Conservation (phyloP, 2,329 filamentous ascomycete genomes). For the Macrophomina pseudophaseolina region DNA sequence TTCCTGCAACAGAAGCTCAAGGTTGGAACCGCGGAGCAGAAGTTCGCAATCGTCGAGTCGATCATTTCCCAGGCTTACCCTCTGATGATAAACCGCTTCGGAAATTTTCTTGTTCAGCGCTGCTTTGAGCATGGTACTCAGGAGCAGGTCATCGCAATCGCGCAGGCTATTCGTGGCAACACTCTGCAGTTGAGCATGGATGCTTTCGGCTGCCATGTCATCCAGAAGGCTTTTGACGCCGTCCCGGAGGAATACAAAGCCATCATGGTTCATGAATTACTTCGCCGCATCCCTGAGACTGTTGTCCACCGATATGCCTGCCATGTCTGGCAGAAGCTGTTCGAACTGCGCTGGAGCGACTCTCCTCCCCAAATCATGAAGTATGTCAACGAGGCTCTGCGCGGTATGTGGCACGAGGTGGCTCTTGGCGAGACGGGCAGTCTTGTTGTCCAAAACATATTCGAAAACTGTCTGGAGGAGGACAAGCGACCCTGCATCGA, state of each 20-base stretch:
- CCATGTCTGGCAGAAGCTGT: conserved; percentile 99
- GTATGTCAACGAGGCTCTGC: conserved; percentile 92
- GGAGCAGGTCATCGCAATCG: conserved; percentile 93
- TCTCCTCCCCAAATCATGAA: conserved; percentile 98
- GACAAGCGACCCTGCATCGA: conserved; percentile 99
- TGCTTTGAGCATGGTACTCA: conserved; percentile 98
- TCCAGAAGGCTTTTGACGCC: conserved; percentile 98
- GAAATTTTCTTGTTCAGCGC: conserved; percentile 96
- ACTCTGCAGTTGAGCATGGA: conserved; percentile 97
- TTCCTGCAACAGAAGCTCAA: conserved; percentile 99
- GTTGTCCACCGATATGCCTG: conserved; percentile 98
- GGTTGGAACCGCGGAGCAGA: conserved; percentile 91
- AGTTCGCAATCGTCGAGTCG: conserved; percentile 94
- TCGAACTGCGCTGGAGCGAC: conserved; percentile 94
- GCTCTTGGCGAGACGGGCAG: conserved; percentile 96
- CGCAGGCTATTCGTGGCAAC: conserved; percentile 90
- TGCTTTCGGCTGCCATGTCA: conserved; percentile 95
- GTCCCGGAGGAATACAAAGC: conserved; percentile 98
- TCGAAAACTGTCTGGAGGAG: conserved; percentile 97
- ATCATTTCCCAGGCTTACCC: conserved; percentile 95
- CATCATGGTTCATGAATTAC: conserved; percentile 96
- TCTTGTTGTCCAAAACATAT: conserved; percentile 98
- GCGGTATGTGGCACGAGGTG: conserved; percentile 98
- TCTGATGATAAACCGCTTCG: conserved; percentile 97
- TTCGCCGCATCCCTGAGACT: conserved; percentile 94